Evolutionary conservation across 2,329 filamentous ascomycete species (phyloP), one percentile per base, ranked within the genome.

Genomic region (Colletotrichum coccodes): DNA sequence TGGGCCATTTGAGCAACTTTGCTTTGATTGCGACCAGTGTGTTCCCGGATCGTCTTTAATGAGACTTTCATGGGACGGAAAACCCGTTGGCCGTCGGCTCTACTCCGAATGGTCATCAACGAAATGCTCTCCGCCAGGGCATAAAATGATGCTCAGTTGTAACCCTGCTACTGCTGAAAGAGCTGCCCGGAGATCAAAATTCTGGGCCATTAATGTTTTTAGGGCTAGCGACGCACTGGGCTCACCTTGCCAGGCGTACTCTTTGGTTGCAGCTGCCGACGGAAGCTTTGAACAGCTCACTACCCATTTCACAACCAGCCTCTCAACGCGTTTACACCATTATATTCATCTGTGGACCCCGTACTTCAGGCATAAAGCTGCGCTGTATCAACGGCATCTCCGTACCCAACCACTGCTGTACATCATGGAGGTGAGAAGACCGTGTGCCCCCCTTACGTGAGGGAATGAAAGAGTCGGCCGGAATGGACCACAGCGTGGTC

Each of bases 161-260:
- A 50, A 52, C 38, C 64, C 50, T 34, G 30, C 56, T 46, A 16
- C 42, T 53, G n/a, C n/a, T n/a, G n/a, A n/a, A n/a, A 53, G 46
- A 30, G 54, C 65, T 68, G 49, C 61, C 61, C 32, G 36, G 49
- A 50, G 49, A 59, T 47, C 49, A 60, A n/a, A 50, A 6, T 65
- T 60, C 62, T 56, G 66, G 60, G 66, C 65, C 54, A 56, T 40
- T 56, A 49, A 23, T 28, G 61, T 50, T 60, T 66, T 61, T 60
- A 46, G 34, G 40, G 21, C 50, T 64, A 56, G 56, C 65, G 53
- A 65, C 44, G 49, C 47, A 60, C 58, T 64, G 36, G 9, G 54
- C 36, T 68, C 54, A 23, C 21, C 36, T 54, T 12, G 21, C 21
- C 56, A 60, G 61, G 65, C 54, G 47, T 38, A 36, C n/a, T 49